Base-by-base conservation (phyloP, 352 stramenopile genomes). In the Globisporangium apiculatum region DNA sequence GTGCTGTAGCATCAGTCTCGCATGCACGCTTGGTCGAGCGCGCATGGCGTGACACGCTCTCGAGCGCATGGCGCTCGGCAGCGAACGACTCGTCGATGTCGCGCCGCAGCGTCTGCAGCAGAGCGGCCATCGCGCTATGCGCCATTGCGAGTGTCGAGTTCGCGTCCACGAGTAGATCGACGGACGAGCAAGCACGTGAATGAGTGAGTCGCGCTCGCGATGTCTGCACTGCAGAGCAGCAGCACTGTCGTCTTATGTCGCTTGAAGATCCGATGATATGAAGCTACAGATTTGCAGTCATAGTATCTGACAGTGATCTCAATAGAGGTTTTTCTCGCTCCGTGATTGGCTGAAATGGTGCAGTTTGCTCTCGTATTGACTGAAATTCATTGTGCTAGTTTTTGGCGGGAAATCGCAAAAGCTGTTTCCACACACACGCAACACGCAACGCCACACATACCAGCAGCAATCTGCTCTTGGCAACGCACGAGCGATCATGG, bases 61-160 rank as follows among this genome's bases (percentile, higher is more conserved):
- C 54, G 5, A 59, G 54, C 11, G 50, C 47, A 17, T 42, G 56
- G 2, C 49, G 56, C n/a, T 55, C 47, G 1, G 43, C 56, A 6
- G 48, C 56, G 45, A 61, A 55, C 24, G 56, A 55, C 37, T 9
- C 48, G 35, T 54, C 56, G 12, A 61, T 55, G 38, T 61, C 56
- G 18, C 41, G 2, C 7, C 56, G 56, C 15, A 61, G 31, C 47
- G 46, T 36, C 47, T 48, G 48, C 8, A 61, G 49, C 48, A 61
- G 47, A 12, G 38, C 56, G n/a, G 14, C 38, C 17, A 55, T 24
- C 6, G 48, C 53, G 45, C 24, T 57, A 17, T 57, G 41, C 5
- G 31, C 9, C 52, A 51, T 57, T 7, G 7, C 15, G 42, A 17
- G 42, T n/a, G 24, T 31, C 24, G 24, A 31, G 24, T 31, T 31